These are phyloP conservation scores for Sapria himalayana DNA, from an alignment of 345 rosid species.

Conservation along the genomic window DNA sequence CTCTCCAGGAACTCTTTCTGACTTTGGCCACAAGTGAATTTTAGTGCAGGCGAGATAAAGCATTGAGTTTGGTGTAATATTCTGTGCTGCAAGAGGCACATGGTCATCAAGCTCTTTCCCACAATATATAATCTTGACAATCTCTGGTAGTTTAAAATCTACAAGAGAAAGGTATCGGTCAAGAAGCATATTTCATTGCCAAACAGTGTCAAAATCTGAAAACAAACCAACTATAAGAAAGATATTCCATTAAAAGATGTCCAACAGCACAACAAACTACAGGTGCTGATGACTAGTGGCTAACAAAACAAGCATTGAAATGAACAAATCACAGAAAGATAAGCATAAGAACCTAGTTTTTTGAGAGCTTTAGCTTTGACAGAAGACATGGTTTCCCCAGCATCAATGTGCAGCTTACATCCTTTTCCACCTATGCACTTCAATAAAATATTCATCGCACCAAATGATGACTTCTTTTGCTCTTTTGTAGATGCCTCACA, in stretches of 20 bases:
- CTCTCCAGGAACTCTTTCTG: constrained; percentile 81
- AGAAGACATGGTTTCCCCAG: constrained; percentile 65
- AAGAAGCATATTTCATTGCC: no score
- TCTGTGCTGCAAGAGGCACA: constrained; percentile 54
- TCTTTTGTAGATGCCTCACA: constrained; percentile 80
- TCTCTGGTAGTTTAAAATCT: constrained; percentile 86
- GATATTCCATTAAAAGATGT: no score
- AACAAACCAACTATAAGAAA: no score
- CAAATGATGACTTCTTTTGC: constrained; percentile 62
- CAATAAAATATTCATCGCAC: constrained; percentile 68
- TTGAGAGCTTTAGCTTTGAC: constrained; percentile 71
- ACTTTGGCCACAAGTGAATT: constrained; percentile 61
- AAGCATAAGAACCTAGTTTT: constrained; percentile 59
- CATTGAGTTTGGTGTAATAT: constrained; percentile 75
- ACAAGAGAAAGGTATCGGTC: constrained; percentile 15
- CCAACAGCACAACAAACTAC: no score
- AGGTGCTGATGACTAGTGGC: no score
- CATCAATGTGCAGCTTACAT: constrained; percentile 67
- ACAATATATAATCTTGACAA: constrained; percentile 51
- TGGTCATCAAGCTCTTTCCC: constrained; percentile 88
- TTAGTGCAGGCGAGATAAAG: constrained; percentile 82
- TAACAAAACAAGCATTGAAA: constrained; percentile 1
- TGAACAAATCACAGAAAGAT: constrained; percentile 4
- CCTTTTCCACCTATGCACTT: constrained; percentile 99
- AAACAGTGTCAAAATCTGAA: no score